A percentile compares a stretch with the other conserved stretches of the same genome.
Conservation (phyloP, 805 yeast species). For the Tetrapisispora namnaoensis region DNA sequence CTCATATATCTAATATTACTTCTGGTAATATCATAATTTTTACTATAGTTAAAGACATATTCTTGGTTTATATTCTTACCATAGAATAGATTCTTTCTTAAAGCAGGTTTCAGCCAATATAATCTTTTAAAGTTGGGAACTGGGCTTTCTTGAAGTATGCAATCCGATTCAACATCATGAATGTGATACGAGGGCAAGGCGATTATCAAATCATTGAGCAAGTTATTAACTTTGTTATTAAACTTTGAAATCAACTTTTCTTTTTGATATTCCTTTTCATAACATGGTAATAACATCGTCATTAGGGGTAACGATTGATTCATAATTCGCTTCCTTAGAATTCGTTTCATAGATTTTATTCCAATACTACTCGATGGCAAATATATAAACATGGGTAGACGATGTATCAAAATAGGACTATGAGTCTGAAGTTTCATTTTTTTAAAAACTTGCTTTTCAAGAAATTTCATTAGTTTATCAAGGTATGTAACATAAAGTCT, state of each 20-base stretch:
- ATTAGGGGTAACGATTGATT: constrained; percentile 20
- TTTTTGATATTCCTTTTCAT: constrained; percentile 9
- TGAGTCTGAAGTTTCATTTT: constrained; percentile 17
- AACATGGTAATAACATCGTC: constrained; percentile 9
- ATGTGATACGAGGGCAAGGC: constrained; percentile 18
- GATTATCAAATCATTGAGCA: constrained; percentile 12
- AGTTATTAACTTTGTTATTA: constrained; percentile 6
- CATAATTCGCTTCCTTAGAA: constrained; percentile 14
- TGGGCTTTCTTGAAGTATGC: constrained; percentile 21
- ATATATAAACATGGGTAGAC: constrained; percentile 21
- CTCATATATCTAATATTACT: constrained; percentile 22
- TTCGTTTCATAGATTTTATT: constrained; percentile 11
- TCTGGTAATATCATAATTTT: constrained; percentile 14
- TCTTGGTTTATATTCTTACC: constrained; percentile 20
- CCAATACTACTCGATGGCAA: constrained; percentile 16
- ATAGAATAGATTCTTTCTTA: constrained; percentile 17
- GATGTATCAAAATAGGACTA: constrained; percentile 11
- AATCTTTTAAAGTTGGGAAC: constrained; percentile 26
- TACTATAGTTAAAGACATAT: constrained; percentile 12
- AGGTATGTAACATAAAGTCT: constrained; percentile 14
- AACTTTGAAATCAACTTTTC: constrained; percentile 13
- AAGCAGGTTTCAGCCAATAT: constrained; percentile 26
- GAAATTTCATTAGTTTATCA: constrained; percentile 13
- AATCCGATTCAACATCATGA: constrained; percentile 18
- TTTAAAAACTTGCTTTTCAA: constrained; percentile 19